A percentile compares a stretch with the other conserved stretches of the same genome.
phyloP scores from a whole-genome alignment of 2,329 filamentous ascomycete genomes.

The Pseudocercospora cruenta region DNA sequence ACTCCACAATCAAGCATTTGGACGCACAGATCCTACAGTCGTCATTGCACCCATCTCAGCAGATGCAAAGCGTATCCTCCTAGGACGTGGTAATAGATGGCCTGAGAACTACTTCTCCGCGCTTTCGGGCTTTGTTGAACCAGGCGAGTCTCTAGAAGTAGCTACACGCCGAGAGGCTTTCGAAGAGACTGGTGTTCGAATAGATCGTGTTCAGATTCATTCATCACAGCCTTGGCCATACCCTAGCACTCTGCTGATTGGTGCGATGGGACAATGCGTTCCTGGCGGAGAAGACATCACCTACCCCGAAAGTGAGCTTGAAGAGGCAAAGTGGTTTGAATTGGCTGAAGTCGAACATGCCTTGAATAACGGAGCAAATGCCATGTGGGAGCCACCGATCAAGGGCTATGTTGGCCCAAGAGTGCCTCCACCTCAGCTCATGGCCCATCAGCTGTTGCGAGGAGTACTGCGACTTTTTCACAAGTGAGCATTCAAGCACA shows the following conservation, averaged over 20 bases:
- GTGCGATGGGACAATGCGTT: slow-evolving; percentile 30
- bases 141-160: slow-evolving; percentile 82
- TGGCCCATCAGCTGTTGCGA: slow-evolving; percentile 29
- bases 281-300: slow-evolving; percentile 29
- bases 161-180: slow-evolving; percentile 81
- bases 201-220: slow-evolving; percentile 79
- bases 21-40: slow-evolving; percentile 29
- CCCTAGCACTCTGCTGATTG: slow-evolving; percentile 83
- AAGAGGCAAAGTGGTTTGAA: slow-evolving; percentile 32
- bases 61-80: slow-evolving; percentile 27
- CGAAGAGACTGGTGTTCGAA: slow-evolving; percentile 78
- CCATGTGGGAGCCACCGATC: slow-evolving; percentile 32
- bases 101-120: slow-evolving; percentile 31
- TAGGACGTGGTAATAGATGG: slow-evolving; percentile 30
- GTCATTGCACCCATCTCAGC: slow-evolving; percentile 30
- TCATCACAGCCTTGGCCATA: slow-evolving; percentile 88
- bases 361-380: slow-evolving; percentile 27
- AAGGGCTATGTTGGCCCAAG: slow-evolving; percentile 28
- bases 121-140: slow-evolving; percentile 72
- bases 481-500: slow-evolving; percentile 11
- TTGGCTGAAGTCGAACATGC: slow-evolving; percentile 30
- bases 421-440: slow-evolving; percentile 26
- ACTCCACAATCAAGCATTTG: slow-evolving; percentile 31
- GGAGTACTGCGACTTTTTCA: slow-evolving; percentile 29
- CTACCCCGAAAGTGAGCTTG: slow-evolving; percentile 30